Conservation (phyloP, 23 red algal species). For the Gracilaria vermiculophylla region DNA sequence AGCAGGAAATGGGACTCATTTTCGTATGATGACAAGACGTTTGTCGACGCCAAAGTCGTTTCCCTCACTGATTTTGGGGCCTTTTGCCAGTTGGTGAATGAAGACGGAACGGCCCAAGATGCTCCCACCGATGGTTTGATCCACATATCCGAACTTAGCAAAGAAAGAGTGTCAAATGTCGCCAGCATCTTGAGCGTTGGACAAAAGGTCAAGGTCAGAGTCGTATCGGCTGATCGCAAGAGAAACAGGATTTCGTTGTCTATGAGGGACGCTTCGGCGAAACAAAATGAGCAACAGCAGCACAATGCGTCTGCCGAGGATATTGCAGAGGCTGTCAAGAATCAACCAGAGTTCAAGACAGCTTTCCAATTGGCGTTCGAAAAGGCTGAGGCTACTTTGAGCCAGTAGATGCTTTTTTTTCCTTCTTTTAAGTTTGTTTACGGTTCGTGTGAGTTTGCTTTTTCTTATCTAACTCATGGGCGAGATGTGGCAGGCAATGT, state of each 20-base stretch:
- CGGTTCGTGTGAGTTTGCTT: not conserved
- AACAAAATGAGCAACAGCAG: not conserved
- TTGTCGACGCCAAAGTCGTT: constrained; percentile 82
- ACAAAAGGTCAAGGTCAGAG: constrained; percentile 63
- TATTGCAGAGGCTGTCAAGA: constrained; percentile 36
- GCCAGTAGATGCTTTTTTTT: not conserved
- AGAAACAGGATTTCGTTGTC: constrained; percentile 87
- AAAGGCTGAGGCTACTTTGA: constrained; percentile 18
- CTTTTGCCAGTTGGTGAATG: constrained; percentile 74
- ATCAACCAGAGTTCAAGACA: constrained; percentile 71
- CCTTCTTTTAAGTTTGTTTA: not conserved
- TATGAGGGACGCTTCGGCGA: constrained; percentile 26
- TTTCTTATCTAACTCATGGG: constrained; percentile 4
- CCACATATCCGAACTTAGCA: constrained; percentile 87
- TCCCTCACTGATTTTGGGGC: constrained; percentile 91
- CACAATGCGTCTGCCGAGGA: not conserved
- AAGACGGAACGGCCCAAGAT: not conserved
- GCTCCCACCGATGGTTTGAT: constrained; percentile 94
- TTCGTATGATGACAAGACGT: constrained; percentile 60
- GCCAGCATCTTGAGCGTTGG: constrained; percentile 41
- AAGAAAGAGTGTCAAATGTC: constrained; percentile 60
- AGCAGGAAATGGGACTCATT: constrained; percentile 55
- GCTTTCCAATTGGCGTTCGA: constrained; percentile 82
- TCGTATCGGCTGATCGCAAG: constrained; percentile 61
- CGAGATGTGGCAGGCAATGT: not conserved